phyloP scores from a whole-genome alignment of 306 rosid genomes.

The Glycine soja region DNA sequence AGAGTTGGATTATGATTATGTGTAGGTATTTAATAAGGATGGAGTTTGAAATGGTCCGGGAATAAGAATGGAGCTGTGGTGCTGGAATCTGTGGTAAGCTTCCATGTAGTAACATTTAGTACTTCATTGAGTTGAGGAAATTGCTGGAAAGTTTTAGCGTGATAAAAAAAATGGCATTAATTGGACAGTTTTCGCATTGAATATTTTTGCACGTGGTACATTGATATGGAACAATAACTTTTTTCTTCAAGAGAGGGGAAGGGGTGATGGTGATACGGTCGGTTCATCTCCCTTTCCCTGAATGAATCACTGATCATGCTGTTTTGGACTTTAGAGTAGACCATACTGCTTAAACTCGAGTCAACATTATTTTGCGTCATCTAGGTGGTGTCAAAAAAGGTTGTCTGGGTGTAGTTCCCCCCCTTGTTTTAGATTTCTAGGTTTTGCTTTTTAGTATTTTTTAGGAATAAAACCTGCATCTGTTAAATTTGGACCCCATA shows the following conservation, averaged over 20 bases:
- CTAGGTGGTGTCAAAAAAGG: conserved; percentile 14
- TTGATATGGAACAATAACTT: background rate
- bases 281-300: conserved; percentile 45
- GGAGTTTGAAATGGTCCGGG: conserved; percentile 35
- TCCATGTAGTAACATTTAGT: background rate
- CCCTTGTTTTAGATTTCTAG: conserved; percentile 21
- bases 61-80: conserved; percentile 39
- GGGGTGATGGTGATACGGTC: conserved; percentile 45
- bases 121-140: background rate
- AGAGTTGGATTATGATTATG: conserved; percentile 29
- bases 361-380: conserved; percentile 14
- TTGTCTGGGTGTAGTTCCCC: conserved; percentile 1
- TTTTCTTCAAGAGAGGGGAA: conserved; percentile 16
- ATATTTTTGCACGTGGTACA: conserved; percentile 25
- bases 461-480: background rate
- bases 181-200: conserved; percentile 39
- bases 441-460: conserved; percentile 22
- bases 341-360: background rate
- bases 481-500: too few relatives aligned
- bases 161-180: conserved; percentile 19
- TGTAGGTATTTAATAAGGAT: conserved; percentile 37
- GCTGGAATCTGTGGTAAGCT: conserved; percentile 43
- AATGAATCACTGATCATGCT: conserved; percentile 11
- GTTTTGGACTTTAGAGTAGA: conserved; percentile 37
- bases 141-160: background rate